These are phyloP conservation scores for Daphne laureola DNA, from an alignment of 441 rosid genomes.

Conservation along the genomic window DNA sequence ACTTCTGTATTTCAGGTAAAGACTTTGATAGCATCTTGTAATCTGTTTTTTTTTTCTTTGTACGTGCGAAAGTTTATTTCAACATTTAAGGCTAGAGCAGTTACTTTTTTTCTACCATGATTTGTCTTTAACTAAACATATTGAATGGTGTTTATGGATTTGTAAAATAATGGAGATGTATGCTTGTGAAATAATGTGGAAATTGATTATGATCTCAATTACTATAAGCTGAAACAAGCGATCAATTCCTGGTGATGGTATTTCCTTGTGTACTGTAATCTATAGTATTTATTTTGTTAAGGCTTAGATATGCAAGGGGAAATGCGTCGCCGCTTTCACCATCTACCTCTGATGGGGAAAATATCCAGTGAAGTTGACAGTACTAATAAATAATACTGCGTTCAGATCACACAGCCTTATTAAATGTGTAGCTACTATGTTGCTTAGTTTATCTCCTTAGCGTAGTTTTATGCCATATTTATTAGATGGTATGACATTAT, in stretches of 20 bases:
- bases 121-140: neutral
- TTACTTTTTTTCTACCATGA: neutral
- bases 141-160: neutral
- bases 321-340: too few relatives aligned
- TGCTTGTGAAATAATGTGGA: too few relatives aligned
- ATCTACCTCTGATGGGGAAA: too few relatives aligned
- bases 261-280: too few relatives aligned
- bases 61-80: neutral
- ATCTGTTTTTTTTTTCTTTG: neutral
- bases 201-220: too few relatives aligned
- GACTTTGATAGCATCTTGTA: neutral
- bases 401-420: too few relatives aligned
- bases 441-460: neutral
- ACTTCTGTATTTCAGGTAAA: conserved; percentile 70
- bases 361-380: too few relatives aligned
- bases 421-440: neutral
- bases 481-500: neutral
- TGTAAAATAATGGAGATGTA: neutral
- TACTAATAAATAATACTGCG: too few relatives aligned
- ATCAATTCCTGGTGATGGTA: too few relatives aligned
- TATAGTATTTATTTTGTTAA: too few relatives aligned
- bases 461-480: neutral
- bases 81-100: neutral
- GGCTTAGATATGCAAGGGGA: too few relatives aligned
- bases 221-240: too few relatives aligned